phyloP scores from a whole-genome alignment of 2,329 filamentous ascomycete genomes.

The Fusarium falciforme region DNA sequence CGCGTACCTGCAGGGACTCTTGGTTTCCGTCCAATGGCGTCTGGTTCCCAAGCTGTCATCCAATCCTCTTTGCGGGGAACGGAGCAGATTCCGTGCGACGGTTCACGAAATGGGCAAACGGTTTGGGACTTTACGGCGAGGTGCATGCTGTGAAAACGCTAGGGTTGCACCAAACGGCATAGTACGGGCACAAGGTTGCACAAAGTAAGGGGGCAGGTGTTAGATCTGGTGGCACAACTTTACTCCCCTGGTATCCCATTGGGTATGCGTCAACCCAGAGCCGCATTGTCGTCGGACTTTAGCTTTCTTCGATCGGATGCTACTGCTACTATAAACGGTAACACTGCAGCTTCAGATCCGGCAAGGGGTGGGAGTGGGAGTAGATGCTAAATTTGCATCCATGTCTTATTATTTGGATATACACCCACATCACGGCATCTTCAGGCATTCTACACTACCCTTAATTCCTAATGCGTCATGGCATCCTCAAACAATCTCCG shows the following conservation, averaged over 20 bases:
- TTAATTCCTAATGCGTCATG: conserved; percentile 51
- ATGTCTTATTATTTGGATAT: neutral
- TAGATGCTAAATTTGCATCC: neutral
- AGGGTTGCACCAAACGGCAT: neutral
- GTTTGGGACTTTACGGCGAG: neutral
- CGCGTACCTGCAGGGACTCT: conserved; percentile 34
- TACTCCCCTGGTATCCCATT: neutral
- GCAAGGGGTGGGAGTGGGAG: neutral
- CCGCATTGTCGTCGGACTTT: neutral
- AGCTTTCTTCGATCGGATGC: neutral
- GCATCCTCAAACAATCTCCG: conserved; percentile 74
- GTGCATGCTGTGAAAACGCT: neutral
- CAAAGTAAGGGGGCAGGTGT: neutral
- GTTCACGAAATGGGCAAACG: conserved; percentile 14
- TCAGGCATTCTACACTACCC: conserved; percentile 25
- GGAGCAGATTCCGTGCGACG: conserved; percentile 11
- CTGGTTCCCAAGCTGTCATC: conserved; percentile 28
- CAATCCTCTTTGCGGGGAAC: conserved; percentile 21
- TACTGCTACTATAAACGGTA: neutral
- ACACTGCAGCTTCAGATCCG: neutral
- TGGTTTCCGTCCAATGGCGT: conserved; percentile 24
- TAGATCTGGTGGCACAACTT: neutral
- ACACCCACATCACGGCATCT: conserved; percentile 27
- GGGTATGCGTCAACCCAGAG: neutral
- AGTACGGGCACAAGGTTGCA: neutral